phyloP scores from a whole-genome alignment of 2,329 filamentous ascomycete genomes.

The Basipetospora sp. region DNA sequence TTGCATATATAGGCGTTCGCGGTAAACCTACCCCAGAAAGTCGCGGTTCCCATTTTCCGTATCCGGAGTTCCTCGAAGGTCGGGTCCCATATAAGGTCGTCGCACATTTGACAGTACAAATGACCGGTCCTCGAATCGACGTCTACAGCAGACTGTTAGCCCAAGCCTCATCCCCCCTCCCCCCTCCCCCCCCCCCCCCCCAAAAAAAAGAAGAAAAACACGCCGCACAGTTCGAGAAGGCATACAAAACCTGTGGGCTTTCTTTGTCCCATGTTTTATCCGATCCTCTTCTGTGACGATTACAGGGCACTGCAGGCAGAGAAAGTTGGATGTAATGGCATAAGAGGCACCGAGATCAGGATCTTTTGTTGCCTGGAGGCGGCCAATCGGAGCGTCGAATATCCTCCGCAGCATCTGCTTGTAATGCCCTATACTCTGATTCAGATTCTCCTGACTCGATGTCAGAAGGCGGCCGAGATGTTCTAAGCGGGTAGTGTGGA shows the following conservation, averaged over 20 bases:
- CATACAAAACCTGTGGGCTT: constrained; percentile 59
- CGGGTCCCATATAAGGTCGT: constrained; percentile 71
- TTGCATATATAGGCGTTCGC: not conserved
- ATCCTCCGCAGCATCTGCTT: constrained; percentile 56
- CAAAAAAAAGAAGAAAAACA: too few relatives aligned
- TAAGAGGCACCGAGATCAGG: constrained; percentile 42
- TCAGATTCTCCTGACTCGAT: constrained; percentile 47
- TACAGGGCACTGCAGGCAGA: constrained; percentile 58
- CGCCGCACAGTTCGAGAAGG: too few relatives aligned
- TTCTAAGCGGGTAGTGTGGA: constrained; percentile 35
- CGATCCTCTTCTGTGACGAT: constrained; percentile 54
- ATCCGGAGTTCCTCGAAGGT: constrained; percentile 62
- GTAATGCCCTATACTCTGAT: constrained; percentile 57
- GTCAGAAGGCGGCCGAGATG: constrained; percentile 56
- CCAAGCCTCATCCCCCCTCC: too few relatives aligned
- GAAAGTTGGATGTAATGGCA: constrained; percentile 51
- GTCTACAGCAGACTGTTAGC: constrained; percentile 29
- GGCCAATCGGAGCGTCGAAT: constrained; percentile 44
- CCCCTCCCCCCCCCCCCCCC: too few relatives aligned
- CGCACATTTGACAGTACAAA: constrained; percentile 67
- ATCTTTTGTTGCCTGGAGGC: constrained; percentile 45
- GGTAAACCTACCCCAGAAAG: constrained; percentile 41
- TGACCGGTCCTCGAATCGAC: constrained; percentile 64
- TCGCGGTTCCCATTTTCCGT: constrained; percentile 52
- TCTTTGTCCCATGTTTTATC: constrained; percentile 51